Conservation (phyloP, 306 rosid genomes). For the Phaseolus lunatus region DNA sequence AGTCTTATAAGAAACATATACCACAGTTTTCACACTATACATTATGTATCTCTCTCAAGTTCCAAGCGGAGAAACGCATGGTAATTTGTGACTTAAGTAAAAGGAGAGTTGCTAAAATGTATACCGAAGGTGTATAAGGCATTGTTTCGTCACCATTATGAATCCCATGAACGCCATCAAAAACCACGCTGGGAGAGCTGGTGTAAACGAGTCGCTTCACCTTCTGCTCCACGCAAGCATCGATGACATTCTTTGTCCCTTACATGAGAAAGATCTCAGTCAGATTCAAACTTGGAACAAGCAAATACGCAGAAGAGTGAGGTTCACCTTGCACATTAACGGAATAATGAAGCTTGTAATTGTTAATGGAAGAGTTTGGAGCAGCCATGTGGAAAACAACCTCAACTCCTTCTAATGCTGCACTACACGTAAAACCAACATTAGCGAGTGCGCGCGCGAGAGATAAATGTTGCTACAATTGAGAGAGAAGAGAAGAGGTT, state of each 20-base stretch:
- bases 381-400: constrained; percentile 99
- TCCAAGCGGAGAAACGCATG: not conserved
- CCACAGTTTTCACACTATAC: no score
- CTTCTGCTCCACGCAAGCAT: constrained; percentile 76
- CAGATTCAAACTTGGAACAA: constrained; percentile 17
- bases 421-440: constrained; percentile 24
- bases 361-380: constrained; percentile 88
- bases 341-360: constrained; percentile 77
- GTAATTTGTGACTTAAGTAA: not conserved
- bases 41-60: not conserved
- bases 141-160: constrained; percentile 70
- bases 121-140: constrained; percentile 85
- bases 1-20: constrained; percentile 1
- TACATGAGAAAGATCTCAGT: constrained; percentile 23
- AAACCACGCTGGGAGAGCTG: constrained; percentile 93
- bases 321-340: constrained; percentile 87
- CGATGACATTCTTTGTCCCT: constrained; percentile 90
- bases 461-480: not conserved
- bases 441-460: not conserved
- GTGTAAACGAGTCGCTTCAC: constrained; percentile 89
- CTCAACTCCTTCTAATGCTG: constrained; percentile 86
- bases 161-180: constrained; percentile 88
- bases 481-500: not conserved
- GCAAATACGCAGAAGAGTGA: not conserved
- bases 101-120: not conserved